Conservation (phyloP, 192 early-diverging fungal species). For the Podila minutissima region DNA sequence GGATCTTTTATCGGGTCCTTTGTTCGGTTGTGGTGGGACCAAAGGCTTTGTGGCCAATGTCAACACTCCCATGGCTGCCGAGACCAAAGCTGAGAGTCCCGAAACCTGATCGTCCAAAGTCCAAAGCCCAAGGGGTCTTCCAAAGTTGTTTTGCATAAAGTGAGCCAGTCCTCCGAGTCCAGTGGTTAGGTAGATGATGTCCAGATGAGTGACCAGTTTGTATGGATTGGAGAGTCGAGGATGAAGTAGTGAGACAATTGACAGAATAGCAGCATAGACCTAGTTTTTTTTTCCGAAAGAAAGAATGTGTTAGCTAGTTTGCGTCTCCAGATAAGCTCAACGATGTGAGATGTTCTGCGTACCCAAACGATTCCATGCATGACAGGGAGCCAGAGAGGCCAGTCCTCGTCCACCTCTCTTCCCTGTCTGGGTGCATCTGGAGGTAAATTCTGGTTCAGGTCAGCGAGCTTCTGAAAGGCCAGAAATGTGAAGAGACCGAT, state of each 20-base stretch:
- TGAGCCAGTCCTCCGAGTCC: conserved; percentile 24
- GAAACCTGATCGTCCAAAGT: conserved; percentile 46
- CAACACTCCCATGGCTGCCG: conserved; percentile 12
- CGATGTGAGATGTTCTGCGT: not conserved
- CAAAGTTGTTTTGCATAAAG: conserved; percentile 35
- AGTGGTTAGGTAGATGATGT: conserved; percentile 46
- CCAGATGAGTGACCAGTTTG: conserved; percentile 35
- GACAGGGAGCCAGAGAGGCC: conserved; percentile 48
- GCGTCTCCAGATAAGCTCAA: not conserved
- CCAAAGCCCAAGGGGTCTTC: conserved; percentile 44
- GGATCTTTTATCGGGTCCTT: conserved; percentile 35
- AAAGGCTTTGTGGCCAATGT: conserved; percentile 46
- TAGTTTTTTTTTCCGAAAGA: not conserved
- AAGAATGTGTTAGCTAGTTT: too few species aligned
- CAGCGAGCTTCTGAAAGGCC: conserved; percentile 18
- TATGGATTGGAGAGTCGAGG: conserved; percentile 45
- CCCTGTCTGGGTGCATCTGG: not conserved
- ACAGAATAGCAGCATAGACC: conserved; percentile 46
- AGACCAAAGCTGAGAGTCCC: conserved; percentile 30
- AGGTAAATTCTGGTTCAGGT: conserved; percentile 5
- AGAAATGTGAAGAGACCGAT: conserved; percentile 33
- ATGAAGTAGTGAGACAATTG: conserved; percentile 41
- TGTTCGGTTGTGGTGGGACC: conserved; percentile 37
- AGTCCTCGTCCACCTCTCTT: conserved; percentile 23
- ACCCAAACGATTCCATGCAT: conserved; percentile 51